These are phyloP conservation scores for Cyclanthera cordifolia DNA, from an alignment of 306 rosid species.

Conservation along the genomic window DNA sequence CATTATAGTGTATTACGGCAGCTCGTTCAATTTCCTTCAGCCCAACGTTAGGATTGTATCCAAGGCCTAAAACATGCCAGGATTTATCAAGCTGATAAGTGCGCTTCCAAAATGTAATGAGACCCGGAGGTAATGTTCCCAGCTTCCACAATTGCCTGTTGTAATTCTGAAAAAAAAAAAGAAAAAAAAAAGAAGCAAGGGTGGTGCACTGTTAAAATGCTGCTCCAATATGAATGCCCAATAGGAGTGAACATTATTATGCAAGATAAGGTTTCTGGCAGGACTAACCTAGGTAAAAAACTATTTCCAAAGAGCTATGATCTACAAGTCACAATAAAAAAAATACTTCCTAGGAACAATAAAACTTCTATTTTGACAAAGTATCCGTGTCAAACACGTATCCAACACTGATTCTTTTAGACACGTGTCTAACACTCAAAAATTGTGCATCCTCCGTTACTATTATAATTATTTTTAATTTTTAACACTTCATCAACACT, in stretches of 20 bases:
- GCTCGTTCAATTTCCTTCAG: constrained; percentile 50
- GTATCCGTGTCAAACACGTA: no score
- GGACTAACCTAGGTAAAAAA: neutral
- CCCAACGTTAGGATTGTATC: constrained; percentile 46
- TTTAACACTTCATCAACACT: no score
- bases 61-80: constrained; percentile 68
- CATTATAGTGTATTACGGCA: constrained; percentile 60
- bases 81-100: constrained; percentile 39
- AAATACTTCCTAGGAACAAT: neutral
- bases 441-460: no score
- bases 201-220: neutral
- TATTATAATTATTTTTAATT: no score
- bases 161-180: constrained; percentile 31
- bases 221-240: neutral
- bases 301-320: neutral
- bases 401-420: no score
- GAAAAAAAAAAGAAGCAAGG: no score
- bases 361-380: no score
- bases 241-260: neutral
- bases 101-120: constrained; percentile 67
- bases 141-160: constrained; percentile 65
- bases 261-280: neutral
- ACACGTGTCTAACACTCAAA: no score
- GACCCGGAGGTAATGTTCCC: constrained; percentile 70
- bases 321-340: neutral